Base-by-base conservation (phyloP, 352 stramenopile genomes). In the Globisporangium iwayamae region DNA sequence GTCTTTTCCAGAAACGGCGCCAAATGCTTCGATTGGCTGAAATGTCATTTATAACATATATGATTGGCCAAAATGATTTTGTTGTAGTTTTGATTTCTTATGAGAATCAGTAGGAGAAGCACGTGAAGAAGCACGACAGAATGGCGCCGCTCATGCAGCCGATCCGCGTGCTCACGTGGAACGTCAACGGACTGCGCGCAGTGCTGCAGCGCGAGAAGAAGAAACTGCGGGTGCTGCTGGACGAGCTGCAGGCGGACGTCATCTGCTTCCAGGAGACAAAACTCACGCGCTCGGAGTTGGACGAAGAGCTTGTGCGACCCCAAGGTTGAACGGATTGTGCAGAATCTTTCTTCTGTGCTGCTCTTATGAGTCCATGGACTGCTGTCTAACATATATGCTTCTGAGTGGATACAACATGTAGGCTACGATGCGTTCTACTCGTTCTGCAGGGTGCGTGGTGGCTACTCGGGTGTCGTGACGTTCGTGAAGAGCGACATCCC, bases 181-280 rank as follows among this genome's bases (percentile, higher is more conserved):
- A 95, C 68, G 73, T 95, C 59, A 95, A 95, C 69, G 87, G 87
- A 22, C 72, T 95, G 68, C 83, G 85, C 60, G 84, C 87, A 3
- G 78, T 90, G 47, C 69, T 95, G 56, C 78, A 87, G 65, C 78
- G 84, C 11, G 67, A 84, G 22, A 74, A 79, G 47, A 74, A 77
- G 60, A 83, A 50, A 55, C 53, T 91, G 9, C 60, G 62, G 46
- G 62, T 81, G 56, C 77, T 95, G 50, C 65, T 95, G 32, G 63
- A 80, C 36, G 72, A 56, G 11, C 70, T 93, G 20, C 67, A 83
- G 0, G 85, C 85, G 0, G 85, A 94, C 51, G 77, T 96, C 14
- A 64, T 93, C 20, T 96, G 87, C 65, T 75, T 96, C 63, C 87
- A 96, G 67, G 87, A 96, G 70, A 94, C 87, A 32, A 96, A 96